A percentile compares a stretch with the other conserved stretches of the same genome.
Conservation (phyloP, 352 stramenopile genomes). For the Lagenidium sp. region DNA sequence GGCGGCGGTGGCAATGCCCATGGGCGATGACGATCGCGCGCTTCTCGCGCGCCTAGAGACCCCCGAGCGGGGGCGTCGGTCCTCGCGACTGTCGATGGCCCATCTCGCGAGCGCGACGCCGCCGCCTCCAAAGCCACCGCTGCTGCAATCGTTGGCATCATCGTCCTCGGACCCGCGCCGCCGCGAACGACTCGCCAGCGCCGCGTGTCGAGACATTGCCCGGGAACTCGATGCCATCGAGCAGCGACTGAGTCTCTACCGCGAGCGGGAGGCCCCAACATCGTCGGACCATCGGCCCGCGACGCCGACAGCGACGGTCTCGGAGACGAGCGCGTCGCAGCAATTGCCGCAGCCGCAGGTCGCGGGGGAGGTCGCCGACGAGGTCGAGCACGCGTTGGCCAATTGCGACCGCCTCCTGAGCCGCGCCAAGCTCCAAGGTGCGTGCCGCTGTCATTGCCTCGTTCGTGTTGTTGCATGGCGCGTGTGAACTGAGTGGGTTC, state of each 20-base stretch:
- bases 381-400: slow-evolving; percentile 39
- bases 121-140: neutral
- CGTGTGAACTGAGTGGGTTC: neutral
- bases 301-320: neutral
- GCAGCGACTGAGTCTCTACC: neutral
- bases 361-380: slow-evolving; percentile 31
- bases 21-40: too few relatives aligned
- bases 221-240: slow-evolving; percentile 30
- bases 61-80: slow-evolving; percentile 4
- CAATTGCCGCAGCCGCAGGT: slow-evolving; percentile 11
- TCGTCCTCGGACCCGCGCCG: neutral
- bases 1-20: too few relatives aligned
- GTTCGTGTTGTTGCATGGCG: neutral
- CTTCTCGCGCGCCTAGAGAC: neutral
- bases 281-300: neutral
- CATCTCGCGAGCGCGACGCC: slow-evolving; percentile 7
- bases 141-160: neutral
- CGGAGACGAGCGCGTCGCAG: neutral
- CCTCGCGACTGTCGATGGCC: slow-evolving; percentile 12
- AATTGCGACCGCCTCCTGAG: slow-evolving; percentile 43
- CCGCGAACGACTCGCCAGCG: slow-evolving; percentile 6
- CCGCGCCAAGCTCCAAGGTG: slow-evolving; percentile 13
- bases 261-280: too few relatives aligned
- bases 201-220: slow-evolving; percentile 34
- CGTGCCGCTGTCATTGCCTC: neutral